Evolutionary conservation across 305 asterid genomes (phyloP).

Genomic region (Solanum hybrid): DNA sequence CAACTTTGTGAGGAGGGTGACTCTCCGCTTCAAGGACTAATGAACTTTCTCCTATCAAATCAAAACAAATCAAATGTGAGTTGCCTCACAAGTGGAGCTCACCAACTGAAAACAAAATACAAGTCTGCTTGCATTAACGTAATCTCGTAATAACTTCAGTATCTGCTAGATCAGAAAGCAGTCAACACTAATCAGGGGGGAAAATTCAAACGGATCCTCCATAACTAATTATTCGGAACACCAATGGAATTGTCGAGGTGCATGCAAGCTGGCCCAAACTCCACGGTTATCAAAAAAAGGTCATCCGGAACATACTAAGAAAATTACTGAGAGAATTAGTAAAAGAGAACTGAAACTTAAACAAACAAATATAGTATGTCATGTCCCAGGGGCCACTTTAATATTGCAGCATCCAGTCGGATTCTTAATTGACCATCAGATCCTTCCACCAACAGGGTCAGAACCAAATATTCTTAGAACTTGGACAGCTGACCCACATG

Average conservation of each 20-base stretch:
- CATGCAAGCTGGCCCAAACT: background rate
- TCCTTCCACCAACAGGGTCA: background rate
- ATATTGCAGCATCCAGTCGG: background rate
- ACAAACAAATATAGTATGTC: background rate
- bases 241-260: background rate
- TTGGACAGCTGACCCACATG: background rate
- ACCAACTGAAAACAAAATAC: background rate
- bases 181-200: background rate
- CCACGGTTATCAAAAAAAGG: background rate
- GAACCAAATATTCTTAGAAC: background rate
- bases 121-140: background rate
- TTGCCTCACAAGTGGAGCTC: background rate
- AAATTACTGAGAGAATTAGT: background rate
- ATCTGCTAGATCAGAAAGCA: background rate
- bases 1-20: constrained; percentile 89
- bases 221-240: background rate
- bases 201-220: background rate
- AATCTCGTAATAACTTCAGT: background rate
- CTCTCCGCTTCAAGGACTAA: constrained; percentile 62
- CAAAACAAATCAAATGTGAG: constrained; percentile 8
- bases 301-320: background rate
- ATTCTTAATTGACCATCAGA: background rate
- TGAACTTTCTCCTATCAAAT: constrained; percentile 47
- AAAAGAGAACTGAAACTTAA: background rate
- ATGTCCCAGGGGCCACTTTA: background rate